These are phyloP conservation scores for Neonectria hederae DNA, from an alignment of 2,329 filamentous ascomycete genomes.

Conservation along the genomic window DNA sequence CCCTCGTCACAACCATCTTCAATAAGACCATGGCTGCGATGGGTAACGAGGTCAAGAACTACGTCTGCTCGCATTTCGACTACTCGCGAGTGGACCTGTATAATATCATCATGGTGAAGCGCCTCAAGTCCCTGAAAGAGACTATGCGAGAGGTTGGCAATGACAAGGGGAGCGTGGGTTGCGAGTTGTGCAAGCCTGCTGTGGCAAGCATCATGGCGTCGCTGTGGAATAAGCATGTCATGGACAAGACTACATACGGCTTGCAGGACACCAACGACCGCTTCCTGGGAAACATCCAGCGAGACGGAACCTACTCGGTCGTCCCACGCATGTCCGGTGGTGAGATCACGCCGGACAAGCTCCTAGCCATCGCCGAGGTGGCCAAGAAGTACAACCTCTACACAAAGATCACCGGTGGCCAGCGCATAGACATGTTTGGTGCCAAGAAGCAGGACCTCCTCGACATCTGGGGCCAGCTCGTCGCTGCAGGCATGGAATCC, in stretches of 20 bases:
- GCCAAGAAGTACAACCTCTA: conserved; percentile 87
- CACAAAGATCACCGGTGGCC: conserved; percentile 91
- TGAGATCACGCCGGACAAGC: conserved; percentile 87
- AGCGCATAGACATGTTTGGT: conserved; percentile 93
- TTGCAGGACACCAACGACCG: conserved; percentile 92
- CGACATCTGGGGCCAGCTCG: conserved; percentile 81
- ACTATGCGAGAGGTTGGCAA: conserved; percentile 84
- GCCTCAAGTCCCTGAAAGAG: conserved; percentile 74
- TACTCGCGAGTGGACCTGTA: conserved; percentile 89
- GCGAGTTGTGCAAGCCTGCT: conserved; percentile 86
- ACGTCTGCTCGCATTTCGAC: conserved; percentile 85
- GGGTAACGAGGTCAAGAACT: conserved; percentile 87
- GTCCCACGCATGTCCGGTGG: conserved; percentile 84
- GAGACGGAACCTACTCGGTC: conserved; percentile 91
- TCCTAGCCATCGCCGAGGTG: conserved; percentile 84
- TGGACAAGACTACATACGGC: conserved; percentile 75
- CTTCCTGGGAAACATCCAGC: conserved; percentile 88
- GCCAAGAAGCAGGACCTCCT: conserved; percentile 87
- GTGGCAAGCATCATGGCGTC: conserved; percentile 83
- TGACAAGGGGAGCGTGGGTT: conserved; percentile 77
- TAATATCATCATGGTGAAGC: conserved; percentile 86
- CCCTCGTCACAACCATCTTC: conserved; percentile 88
- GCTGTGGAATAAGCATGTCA: conserved; percentile 84
- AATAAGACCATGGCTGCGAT: conserved; percentile 86
- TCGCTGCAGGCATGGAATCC: conserved; percentile 88